phyloP scores from a whole-genome alignment of 2,329 filamentous ascomycete genomes.

The Alternaria viburni region DNA sequence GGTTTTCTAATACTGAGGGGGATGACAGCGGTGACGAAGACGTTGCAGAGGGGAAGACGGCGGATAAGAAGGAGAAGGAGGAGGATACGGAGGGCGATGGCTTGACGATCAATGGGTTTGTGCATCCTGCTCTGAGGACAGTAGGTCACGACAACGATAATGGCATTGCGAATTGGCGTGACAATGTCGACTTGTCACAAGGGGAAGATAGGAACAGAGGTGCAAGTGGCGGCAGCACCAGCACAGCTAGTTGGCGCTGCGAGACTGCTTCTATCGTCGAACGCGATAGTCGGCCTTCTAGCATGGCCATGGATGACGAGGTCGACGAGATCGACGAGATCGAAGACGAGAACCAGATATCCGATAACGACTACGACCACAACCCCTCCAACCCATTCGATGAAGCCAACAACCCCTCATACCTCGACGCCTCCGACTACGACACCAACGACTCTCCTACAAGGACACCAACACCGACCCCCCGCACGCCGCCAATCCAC shows the following conservation, averaged over 20 bases:
- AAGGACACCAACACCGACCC: background rate
- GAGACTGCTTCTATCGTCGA: background rate
- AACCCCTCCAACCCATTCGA: background rate
- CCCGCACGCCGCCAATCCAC: background rate
- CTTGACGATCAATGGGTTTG: background rate
- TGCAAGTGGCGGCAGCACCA: background rate
- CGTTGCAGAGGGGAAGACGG: accelerated
- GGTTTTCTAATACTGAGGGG: background rate
- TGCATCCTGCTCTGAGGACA: background rate
- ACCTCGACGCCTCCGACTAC: background rate
- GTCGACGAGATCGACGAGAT: too few species aligned
- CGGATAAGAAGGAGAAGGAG: background rate
- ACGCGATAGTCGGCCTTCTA: background rate
- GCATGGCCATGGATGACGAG: background rate
- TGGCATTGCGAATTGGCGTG: too few species aligned
- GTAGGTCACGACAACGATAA: background rate
- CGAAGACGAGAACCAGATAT: background rate
- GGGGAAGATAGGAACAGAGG: background rate
- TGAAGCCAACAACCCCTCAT: background rate
- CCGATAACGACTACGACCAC: background rate
- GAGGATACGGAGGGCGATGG: background rate
- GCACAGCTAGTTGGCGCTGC: background rate
- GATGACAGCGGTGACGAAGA: accelerated
- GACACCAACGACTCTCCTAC: background rate
- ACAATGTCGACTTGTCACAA: background rate